A percentile compares a stretch with the other conserved stretches of the same genome.
Conservation (phyloP, 805 yeast species). For the Wickerhamiella sorbophila region DNA sequence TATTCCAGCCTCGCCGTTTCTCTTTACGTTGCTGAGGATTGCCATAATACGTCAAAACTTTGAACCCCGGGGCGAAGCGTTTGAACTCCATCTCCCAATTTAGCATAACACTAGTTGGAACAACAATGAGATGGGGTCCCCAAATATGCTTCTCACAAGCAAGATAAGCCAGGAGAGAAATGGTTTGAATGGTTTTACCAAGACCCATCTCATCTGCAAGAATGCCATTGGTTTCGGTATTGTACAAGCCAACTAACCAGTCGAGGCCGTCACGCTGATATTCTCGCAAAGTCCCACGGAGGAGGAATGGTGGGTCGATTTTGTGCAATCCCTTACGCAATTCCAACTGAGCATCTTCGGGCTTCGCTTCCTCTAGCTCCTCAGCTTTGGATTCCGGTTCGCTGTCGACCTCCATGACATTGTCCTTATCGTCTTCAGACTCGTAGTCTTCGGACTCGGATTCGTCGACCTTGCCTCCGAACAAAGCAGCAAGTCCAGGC, state of each 20-base stretch:
- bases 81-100: constrained; percentile 99
- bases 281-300: constrained; percentile 72
- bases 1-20: constrained; percentile 95
- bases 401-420: constrained; percentile 27
- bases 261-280: constrained; percentile 94
- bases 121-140: constrained; percentile 97
- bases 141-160: constrained; percentile 90
- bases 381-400: constrained; percentile 13
- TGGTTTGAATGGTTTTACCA: constrained; percentile 91
- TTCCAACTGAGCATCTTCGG: constrained; percentile 5
- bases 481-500: constrained; percentile 8
- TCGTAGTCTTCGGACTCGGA: constrained; percentile 15
- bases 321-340: constrained; percentile 9
- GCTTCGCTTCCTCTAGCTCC: constrained; percentile 19
- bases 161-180: constrained; percentile 66
- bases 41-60: constrained; percentile 90
- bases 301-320: constrained; percentile 51
- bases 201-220: constrained; percentile 98
- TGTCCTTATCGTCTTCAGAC: constrained; percentile 9
- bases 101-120: constrained; percentile 92
- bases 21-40: constrained; percentile 93
- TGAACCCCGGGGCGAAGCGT: constrained; percentile 95
- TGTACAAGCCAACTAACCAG: constrained; percentile 90
- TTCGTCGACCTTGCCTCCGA: constrained; percentile 3
- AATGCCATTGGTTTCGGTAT: constrained; percentile 87